Evolutionary conservation across 1,139 yeast species (phyloP).

Genomic region (Zygoascus hellenicus): DNA sequence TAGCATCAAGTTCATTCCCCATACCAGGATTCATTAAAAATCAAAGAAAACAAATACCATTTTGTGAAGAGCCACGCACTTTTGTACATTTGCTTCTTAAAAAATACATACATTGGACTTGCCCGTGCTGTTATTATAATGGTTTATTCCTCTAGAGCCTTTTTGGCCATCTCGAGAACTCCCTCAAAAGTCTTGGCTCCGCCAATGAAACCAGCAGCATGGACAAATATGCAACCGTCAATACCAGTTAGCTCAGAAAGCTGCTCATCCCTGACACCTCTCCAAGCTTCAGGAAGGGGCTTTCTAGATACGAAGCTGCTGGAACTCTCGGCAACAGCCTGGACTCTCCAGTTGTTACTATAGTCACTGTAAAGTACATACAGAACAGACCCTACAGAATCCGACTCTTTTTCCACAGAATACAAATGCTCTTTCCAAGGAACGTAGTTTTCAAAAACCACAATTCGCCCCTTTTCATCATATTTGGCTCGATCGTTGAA

Average conservation of each 20-base stretch:
- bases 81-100: too few relatives aligned
- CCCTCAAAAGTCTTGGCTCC: conserved; percentile 82
- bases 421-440: conserved; percentile 96
- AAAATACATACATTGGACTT: too few relatives aligned
- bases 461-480: conserved; percentile 56
- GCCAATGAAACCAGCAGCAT: conserved; percentile 96
- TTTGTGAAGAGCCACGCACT: too few relatives aligned
- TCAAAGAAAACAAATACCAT: too few relatives aligned
- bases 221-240: conserved; percentile 83
- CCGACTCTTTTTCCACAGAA: conserved; percentile 59
- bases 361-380: conserved; percentile 80
- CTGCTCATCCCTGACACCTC: conserved; percentile 88
- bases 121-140: too few relatives aligned
- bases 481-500: conserved; percentile 39
- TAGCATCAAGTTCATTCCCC: too few relatives aligned
- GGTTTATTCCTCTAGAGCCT: conserved; percentile 34
- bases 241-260: conserved; percentile 69
- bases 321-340: conserved; percentile 74
- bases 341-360: conserved; percentile 74
- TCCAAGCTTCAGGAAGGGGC: conserved; percentile 84
- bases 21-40: too few relatives aligned
- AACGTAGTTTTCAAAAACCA: conserved; percentile 66
- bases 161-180: conserved; percentile 68
- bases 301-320: conserved; percentile 78
- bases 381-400: conserved; percentile 48